phyloP scores from a whole-genome alignment of 208 protist species.

The Leishmania tropica region DNA sequence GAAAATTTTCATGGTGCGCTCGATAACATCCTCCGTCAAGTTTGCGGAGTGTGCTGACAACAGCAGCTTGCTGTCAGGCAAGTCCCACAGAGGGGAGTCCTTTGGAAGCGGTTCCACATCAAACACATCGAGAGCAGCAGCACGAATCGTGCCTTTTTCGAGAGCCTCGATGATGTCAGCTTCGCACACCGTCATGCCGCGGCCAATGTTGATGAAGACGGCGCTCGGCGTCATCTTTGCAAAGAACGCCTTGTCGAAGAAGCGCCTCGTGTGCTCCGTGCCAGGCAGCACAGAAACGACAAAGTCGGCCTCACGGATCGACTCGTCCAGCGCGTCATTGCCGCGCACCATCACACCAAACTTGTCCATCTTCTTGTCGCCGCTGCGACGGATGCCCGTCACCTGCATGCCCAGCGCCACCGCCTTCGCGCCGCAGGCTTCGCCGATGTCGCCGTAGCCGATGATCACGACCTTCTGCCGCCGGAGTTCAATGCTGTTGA shows the following conservation, averaged over 20 bases:
- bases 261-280: conserved; percentile 59
- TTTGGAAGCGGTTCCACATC: conserved; percentile 63
- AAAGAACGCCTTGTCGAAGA: conserved; percentile 84
- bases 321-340: conserved; percentile 50
- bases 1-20: neutral
- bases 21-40: neutral
- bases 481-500: conserved; percentile 58
- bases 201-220: conserved; percentile 89
- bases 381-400: conserved; percentile 66
- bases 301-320: conserved; percentile 79
- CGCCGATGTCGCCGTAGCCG: conserved; percentile 87
- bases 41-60: conserved; percentile 6
- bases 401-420: conserved; percentile 73
- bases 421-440: conserved; percentile 45
- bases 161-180: conserved; percentile 68
- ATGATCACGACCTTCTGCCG: conserved; percentile 74
- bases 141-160: conserved; percentile 54
- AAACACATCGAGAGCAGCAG: conserved; percentile 81
- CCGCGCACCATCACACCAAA: conserved; percentile 58
- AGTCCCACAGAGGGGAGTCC: conserved; percentile 64
- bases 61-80: conserved; percentile 57
- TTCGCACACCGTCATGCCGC: conserved; percentile 72
- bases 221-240: conserved; percentile 76
- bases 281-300: conserved; percentile 84
- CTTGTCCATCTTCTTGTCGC: conserved; percentile 41